Percentiles rank a stretch among this genome's conserved stretches.
phyloP scores from a whole-genome alignment of 768 basidiomycete genomes.

The Xerocomellus intermedius region DNA sequence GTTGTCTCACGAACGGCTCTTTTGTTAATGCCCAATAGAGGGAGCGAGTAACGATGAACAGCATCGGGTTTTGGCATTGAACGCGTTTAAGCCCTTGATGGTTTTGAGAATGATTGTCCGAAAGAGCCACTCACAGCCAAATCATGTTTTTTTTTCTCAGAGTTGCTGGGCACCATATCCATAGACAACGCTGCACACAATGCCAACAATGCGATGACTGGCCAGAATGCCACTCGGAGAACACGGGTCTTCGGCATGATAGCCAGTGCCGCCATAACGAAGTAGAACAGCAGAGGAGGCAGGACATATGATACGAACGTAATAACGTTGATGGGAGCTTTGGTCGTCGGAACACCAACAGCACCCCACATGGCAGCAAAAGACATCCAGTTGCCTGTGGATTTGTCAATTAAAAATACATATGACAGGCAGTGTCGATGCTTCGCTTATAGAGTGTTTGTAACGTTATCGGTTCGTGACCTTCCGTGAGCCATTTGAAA shows the following conservation, averaged over 20 bases:
- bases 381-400: too few species aligned
- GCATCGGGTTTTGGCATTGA: neutral
- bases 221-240: neutral
- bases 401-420: too few species aligned
- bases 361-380: too few species aligned
- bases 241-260: neutral
- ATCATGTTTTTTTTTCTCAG: neutral
- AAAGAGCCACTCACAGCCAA: neutral
- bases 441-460: too few species aligned
- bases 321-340: neutral
- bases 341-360: neutral
- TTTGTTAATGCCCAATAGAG: neutral
- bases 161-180: neutral
- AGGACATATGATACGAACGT: neutral
- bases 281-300: neutral
- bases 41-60: neutral
- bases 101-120: too few species aligned
- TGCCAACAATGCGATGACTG: neutral
- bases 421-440: too few species aligned
- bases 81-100: neutral
- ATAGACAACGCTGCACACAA: neutral
- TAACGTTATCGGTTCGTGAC: too few species aligned
- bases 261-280: neutral
- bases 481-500: too few species aligned
- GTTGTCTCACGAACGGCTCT: neutral